Evolutionary conservation across 495 filamentous ascomycete genomes (phyloP), one percentile per base, ranked within the genome.

Genomic region (Tuber indicum): DNA sequence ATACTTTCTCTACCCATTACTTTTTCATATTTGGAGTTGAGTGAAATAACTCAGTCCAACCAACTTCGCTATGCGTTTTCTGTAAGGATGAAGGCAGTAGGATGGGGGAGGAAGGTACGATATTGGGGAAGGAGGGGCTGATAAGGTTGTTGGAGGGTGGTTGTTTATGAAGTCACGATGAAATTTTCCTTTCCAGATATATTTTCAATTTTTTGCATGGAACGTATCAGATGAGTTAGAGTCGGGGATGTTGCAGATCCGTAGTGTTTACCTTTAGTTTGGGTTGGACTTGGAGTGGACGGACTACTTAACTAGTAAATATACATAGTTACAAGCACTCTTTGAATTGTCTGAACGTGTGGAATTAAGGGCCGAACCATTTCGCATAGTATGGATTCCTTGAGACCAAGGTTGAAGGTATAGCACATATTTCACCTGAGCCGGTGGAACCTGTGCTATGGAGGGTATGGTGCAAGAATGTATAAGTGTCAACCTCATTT

Each of bases 301-400:
- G 17, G 58, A 66, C 58, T 66, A 26, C 58, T 66, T 66, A 36
- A 66, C 58, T 36, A 66, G 58, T 66, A 66, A 66, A 66, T 66
- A 66, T 32, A 1, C 32, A 32, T 66, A 66, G 58, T 36, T 66
- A 66, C 26, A 26, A 36, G 58, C 32, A 66, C 58, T 36, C 58
- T 66, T 36, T 32, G 14, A 66, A 32, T 66, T 36, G 26, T 17
- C 17, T 36, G 58, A 36, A 36, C 26, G 26, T 66, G 58, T 66
- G 26, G 58, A 19, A 7, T 16, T 36, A 3, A 14, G 16, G 58
- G 26, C 32, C 14, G 58, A 17, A 26, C 1, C 12, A 66, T 66
- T 66, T 12, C 17, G 58, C 12, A 5, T 1, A 19, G 26, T 16
- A 14, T 32, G 10, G 26, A 17, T 16, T 32, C n/a, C 12, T 32